phyloP scores from a whole-genome alignment of 208 protist species.

The Trypanosoma theileri region DNA sequence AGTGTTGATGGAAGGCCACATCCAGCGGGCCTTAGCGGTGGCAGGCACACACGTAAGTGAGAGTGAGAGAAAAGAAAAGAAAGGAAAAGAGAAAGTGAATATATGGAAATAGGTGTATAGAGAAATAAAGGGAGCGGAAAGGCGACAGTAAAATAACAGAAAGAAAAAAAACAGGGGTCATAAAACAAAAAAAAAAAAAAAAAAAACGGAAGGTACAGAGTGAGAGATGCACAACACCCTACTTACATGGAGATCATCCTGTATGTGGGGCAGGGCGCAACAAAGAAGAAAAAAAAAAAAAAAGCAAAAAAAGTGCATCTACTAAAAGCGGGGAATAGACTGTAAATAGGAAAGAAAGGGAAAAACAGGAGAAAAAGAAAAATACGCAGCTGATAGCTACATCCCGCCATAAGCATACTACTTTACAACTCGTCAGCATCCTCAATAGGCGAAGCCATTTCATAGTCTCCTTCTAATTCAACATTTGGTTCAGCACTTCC shows the following conservation, averaged over 20 bases:
- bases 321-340: too few species aligned
- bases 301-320: too few species aligned
- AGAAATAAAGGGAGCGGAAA: background rate
- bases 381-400: too few species aligned
- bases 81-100: conserved; percentile 14
- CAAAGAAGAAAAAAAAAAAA: too few species aligned
- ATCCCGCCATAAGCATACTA: too few species aligned
- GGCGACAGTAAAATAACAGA: background rate
- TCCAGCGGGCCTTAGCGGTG: background rate
- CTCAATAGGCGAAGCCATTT: conserved; percentile 2
- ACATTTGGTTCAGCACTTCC: background rate
- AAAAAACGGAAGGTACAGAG: too few species aligned
- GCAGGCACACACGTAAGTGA: conserved; percentile 18
- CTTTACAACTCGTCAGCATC: conserved; percentile 20
- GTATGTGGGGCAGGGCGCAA: too few species aligned
- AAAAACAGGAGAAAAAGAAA: too few species aligned
- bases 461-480: background rate
- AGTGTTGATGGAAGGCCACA: conserved; percentile 61
- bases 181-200: background rate
- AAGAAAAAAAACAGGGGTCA: background rate
- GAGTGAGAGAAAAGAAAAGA: conserved; percentile 17
- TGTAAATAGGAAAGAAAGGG: too few species aligned
- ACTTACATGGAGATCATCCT: too few species aligned
- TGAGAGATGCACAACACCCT: too few species aligned
- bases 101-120: background rate